phyloP scores from a whole-genome alignment of 805 yeast species.

The Saccharomycopsis fodiens region DNA sequence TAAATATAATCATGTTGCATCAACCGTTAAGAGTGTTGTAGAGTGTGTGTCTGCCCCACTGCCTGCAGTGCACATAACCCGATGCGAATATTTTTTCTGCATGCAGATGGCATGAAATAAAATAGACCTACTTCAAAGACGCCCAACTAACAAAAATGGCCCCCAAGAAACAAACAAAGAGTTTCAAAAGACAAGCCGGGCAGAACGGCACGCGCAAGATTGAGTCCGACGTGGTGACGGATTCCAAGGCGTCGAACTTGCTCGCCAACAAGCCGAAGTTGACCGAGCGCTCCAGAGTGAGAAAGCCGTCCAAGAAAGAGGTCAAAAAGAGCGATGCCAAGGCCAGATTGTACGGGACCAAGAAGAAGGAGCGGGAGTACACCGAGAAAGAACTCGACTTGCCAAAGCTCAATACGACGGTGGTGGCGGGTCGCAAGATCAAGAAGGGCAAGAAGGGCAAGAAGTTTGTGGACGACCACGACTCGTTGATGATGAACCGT shows the following conservation, averaged over 20 bases:
- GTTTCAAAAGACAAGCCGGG: constrained; percentile 46
- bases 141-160: constrained; percentile 28
- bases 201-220: constrained; percentile 50
- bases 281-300: constrained; percentile 49
- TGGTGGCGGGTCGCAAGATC: constrained; percentile 77
- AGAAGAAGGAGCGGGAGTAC: constrained; percentile 25
- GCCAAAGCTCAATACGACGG: constrained; percentile 74
- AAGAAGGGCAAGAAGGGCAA: constrained; percentile 82
- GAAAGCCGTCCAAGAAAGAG: constrained; percentile 40
- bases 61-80: too few relatives aligned
- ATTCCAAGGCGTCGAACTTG: constrained; percentile 62
- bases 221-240: constrained; percentile 59
- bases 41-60: too few relatives aligned
- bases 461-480: constrained; percentile 66
- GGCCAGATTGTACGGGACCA: constrained; percentile 61
- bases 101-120: too few relatives aligned
- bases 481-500: constrained; percentile 53
- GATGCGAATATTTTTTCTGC: too few relatives aligned
- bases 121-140: too few relatives aligned
- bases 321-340: constrained; percentile 62
- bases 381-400: constrained; percentile 69
- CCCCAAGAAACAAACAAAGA: constrained; percentile 55
- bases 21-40: too few relatives aligned
- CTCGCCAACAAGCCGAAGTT: constrained; percentile 47
- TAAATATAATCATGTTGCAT: too few relatives aligned